phyloP scores from a whole-genome alignment of 2,329 filamentous ascomycete genomes.

The Scedosporium apiospermum region DNA sequence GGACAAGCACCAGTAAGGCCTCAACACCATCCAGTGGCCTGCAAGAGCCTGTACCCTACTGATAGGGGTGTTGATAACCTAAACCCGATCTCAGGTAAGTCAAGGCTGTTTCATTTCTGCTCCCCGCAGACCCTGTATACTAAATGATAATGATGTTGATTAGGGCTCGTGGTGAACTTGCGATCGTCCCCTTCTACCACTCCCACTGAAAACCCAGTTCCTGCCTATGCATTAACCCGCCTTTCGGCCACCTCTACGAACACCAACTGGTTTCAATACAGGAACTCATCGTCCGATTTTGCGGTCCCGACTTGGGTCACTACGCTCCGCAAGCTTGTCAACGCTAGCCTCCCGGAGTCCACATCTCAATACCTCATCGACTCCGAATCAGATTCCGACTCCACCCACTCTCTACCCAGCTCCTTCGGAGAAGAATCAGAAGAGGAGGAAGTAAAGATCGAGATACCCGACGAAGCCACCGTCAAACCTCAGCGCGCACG shows the following conservation, averaged over 20 bases:
- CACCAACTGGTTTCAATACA: constrained; percentile 44
- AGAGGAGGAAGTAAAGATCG: constrained; percentile 18
- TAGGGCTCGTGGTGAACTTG: constrained; percentile 37
- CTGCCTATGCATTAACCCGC: constrained; percentile 41
- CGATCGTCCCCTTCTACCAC: constrained; percentile 13
- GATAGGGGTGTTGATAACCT: constrained; percentile 16
- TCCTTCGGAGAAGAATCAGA: constrained; percentile 16
- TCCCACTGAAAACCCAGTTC: constrained; percentile 4
- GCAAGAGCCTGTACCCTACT: constrained; percentile 33
- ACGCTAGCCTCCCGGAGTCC: background rate
- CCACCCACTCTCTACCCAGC: background rate
- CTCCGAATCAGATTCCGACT: constrained; percentile 1
- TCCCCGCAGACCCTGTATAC: constrained; percentile 8
- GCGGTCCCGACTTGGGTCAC: background rate
- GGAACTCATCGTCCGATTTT: constrained; percentile 12
- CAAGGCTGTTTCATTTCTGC: constrained; percentile 10
- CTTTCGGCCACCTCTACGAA: constrained; percentile 42
- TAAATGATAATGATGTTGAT: background rate
- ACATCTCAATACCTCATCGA: constrained; percentile 3
- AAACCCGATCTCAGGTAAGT: constrained; percentile 38
- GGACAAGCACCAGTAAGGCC: constrained; percentile 15
- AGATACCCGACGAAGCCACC: constrained; percentile 24
- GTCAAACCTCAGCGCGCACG: constrained; percentile 40
- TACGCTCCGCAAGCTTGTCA: constrained; percentile 1
- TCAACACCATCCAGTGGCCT: constrained; percentile 32